Evolutionary conservation across 768 basidiomycete species (phyloP).

Genomic region (Suillus placidus): DNA sequence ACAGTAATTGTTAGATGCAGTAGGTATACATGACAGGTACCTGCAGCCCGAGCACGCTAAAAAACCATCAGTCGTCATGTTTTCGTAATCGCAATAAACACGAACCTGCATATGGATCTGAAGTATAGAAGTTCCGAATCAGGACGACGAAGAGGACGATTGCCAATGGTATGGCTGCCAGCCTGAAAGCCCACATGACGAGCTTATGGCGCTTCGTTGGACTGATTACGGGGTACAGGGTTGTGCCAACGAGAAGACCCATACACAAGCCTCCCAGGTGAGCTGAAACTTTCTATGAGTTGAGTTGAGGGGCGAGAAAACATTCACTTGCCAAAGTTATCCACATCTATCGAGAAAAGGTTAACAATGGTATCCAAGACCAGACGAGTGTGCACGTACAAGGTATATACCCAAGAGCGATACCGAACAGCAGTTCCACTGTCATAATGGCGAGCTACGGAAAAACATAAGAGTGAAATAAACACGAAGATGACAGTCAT

Average conservation of each 20-base stretch:
- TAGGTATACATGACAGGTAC: constrained; percentile 89
- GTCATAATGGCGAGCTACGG: constrained; percentile 78
- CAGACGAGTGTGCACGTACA: constrained; percentile 49
- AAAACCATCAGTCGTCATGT: constrained; percentile 5
- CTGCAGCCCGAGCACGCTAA: constrained; percentile 85
- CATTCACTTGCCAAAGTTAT: constrained; percentile 75
- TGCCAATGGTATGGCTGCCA: constrained; percentile 73
- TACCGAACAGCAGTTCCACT: constrained; percentile 83
- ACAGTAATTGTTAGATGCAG: constrained; percentile 68
- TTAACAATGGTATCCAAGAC: constrained; percentile 16
- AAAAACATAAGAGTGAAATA: background rate
- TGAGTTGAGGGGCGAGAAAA: background rate
- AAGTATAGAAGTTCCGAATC: constrained; percentile 86
- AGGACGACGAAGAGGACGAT: constrained; percentile 83
- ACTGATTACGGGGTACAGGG: constrained; percentile 90
- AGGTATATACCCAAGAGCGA: constrained; percentile 83
- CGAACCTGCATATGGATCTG: constrained; percentile 81
- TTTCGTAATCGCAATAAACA: constrained; percentile 7
- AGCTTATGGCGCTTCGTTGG: constrained; percentile 70
- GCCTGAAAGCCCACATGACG: constrained; percentile 73
- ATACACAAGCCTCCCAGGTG: constrained; percentile 89
- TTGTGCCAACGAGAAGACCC: constrained; percentile 80
- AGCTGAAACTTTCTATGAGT: constrained; percentile 40
- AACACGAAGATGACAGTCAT: constrained; percentile 15
- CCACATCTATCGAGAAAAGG: constrained; percentile 57